A percentile compares a stretch with the other conserved stretches of the same genome.
Conservation (phyloP, 371 early-diverging fungal genomes). For the Rhizopus sp. region DNA sequence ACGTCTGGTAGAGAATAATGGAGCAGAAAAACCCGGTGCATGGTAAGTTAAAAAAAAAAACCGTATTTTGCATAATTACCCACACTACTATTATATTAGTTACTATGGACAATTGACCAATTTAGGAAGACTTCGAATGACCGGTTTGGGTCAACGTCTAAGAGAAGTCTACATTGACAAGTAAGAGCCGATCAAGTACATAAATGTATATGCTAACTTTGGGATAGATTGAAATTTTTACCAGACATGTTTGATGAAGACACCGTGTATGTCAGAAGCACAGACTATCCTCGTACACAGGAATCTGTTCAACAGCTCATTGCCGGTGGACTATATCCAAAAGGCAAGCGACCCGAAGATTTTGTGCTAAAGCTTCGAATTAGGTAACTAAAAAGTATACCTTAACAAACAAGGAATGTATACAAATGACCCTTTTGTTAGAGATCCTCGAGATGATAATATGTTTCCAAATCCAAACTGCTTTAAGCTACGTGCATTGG, state of each 20-base stretch:
- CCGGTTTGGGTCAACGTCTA: slow-evolving; percentile 56
- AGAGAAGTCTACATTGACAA: slow-evolving; percentile 67
- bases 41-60: slow-evolving; percentile 29
- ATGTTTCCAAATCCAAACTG: slow-evolving; percentile 53
- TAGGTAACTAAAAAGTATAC: slow-evolving; percentile 29
- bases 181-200: slow-evolving; percentile 17
- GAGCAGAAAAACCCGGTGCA: slow-evolving; percentile 26
- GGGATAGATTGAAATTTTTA: slow-evolving; percentile 39
- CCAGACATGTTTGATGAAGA: slow-evolving; percentile 44
- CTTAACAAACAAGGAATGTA: not conserved
- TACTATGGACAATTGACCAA: slow-evolving; percentile 79
- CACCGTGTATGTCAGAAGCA: slow-evolving; percentile 62
- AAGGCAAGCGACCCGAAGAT: slow-evolving; percentile 27
- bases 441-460: slow-evolving; percentile 46
- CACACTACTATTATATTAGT: slow-evolving; percentile 29
- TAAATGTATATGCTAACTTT: slow-evolving; percentile 20
- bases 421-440: slow-evolving; percentile 7
- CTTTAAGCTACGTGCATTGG: slow-evolving; percentile 33
- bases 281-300: slow-evolving; percentile 72
- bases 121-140: slow-evolving; percentile 66
- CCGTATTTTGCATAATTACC: not conserved
- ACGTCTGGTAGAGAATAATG: slow-evolving; percentile 37
- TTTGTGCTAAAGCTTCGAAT: slow-evolving; percentile 39
- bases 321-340: slow-evolving; percentile 67
- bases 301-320: slow-evolving; percentile 76